These are phyloP conservation scores for Asparagopsis taxiformis DNA, from an alignment of 31 red algal species.

Conservation along the genomic window DNA sequence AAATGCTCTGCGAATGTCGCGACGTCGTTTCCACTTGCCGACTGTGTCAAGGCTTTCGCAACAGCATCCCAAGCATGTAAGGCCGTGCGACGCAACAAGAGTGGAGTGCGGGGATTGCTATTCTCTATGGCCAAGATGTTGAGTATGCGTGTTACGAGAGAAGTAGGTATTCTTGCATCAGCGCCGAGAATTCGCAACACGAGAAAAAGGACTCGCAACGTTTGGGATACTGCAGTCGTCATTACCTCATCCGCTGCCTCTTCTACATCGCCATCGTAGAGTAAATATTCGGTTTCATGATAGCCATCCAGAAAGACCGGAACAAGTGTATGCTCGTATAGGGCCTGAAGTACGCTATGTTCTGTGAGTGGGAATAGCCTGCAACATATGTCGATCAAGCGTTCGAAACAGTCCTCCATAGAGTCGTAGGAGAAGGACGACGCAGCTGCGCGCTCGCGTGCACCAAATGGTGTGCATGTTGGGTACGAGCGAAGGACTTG, in stretches of 20 bases:
- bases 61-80: constrained; percentile 75
- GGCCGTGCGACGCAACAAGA: constrained; percentile 59
- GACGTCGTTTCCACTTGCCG: constrained; percentile 37
- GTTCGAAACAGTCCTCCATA: constrained; percentile 78
- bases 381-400: constrained; percentile 70
- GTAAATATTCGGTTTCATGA: constrained; percentile 60
- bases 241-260: constrained; percentile 48
- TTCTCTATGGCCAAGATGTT: constrained; percentile 67
- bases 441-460: constrained; percentile 66
- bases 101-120: constrained; percentile 40
- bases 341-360: constrained; percentile 51
- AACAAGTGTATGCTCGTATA: constrained; percentile 58
- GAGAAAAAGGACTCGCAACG: constrained; percentile 64
- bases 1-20: constrained; percentile 52
- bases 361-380: constrained; percentile 72
- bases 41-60: constrained; percentile 31
- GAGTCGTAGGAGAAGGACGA: constrained; percentile 72
- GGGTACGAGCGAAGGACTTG: constrained; percentile 54
- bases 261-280: constrained; percentile 41
- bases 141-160: constrained; percentile 46
- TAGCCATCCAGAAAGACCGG: constrained; percentile 67
- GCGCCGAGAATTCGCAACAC: constrained; percentile 57
- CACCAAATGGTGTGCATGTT: constrained; percentile 38
- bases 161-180: constrained; percentile 61
- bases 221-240: constrained; percentile 53